Percentiles rank a stretch among this genome's conserved stretches.
These are phyloP conservation scores for Pyricularia sp. DNA, from an alignment of 2,329 filamentous ascomycete genomes.

Conservation along the genomic window DNA sequence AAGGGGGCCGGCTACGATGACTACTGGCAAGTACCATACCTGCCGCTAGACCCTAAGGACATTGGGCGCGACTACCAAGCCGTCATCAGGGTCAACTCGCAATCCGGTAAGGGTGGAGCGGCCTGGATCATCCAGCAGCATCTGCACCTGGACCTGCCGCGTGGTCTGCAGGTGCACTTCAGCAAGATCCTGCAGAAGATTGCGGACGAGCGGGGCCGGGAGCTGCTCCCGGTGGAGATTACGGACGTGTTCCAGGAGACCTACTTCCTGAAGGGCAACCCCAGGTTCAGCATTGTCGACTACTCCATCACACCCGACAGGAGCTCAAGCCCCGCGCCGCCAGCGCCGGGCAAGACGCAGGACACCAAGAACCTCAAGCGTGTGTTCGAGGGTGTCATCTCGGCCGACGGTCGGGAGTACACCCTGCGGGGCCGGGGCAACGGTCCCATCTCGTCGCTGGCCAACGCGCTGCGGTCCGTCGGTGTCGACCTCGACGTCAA, in stretches of 20 bases:
- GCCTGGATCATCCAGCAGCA: constrained; percentile 90
- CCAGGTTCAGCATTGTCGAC: constrained; percentile 78
- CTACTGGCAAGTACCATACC: constrained; percentile 79
- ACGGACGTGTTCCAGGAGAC: constrained; percentile 78
- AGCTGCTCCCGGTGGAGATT: constrained; percentile 78
- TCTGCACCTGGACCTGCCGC: constrained; percentile 84
- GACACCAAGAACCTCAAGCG: constrained; percentile 72
- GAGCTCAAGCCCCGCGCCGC: constrained; percentile 62
- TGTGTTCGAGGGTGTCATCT: constrained; percentile 75
- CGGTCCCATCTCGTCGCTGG: constrained; percentile 82
- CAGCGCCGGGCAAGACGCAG: constrained; percentile 58
- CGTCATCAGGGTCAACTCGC: constrained; percentile 94
- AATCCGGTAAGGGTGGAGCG: constrained; percentile 87
- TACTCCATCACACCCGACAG: constrained; percentile 86
- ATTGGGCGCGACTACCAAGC: constrained; percentile 97
- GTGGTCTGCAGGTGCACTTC: constrained; percentile 86
- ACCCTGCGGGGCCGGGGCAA: constrained; percentile 73
- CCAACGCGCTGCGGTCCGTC: constrained; percentile 67
- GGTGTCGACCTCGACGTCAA: constrained; percentile 83
- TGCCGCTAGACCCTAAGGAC: constrained; percentile 85
- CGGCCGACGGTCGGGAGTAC: constrained; percentile 73
- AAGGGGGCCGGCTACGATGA: constrained; percentile 51
- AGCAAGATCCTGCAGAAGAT: constrained; percentile 75
- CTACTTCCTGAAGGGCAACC: constrained; percentile 77
- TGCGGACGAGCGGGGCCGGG: constrained; percentile 72